Evolutionary conservation across 257 asterid species (phyloP), one percentile per base, ranked within the genome.

Genomic region (Penstemon barbatus): DNA sequence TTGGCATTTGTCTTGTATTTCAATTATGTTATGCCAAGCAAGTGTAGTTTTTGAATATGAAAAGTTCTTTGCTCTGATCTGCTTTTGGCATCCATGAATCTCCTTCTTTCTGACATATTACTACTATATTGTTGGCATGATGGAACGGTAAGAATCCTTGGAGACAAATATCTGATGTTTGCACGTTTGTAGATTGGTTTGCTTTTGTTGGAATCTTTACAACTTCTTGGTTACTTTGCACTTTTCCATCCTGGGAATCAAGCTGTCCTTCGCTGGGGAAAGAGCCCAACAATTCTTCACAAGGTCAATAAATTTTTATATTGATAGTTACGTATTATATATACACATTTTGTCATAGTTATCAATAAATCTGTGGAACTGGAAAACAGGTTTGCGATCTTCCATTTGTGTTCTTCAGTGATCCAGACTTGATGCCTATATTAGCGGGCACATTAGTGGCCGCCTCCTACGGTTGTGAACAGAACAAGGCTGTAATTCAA

Each of bases 211-310:
- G 99, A 93, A 79, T 84, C 96, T 57, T 59, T 87, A 78, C 85
- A 90, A 7, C 92, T 93, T 69, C 97, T 93, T 60, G 96, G 99
- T 74, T 90, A 88, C 79, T 93, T 93, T 64, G 81, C 99, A 10
- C 71, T 90, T 66, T 90, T 93, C 80, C 99, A 93, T 69, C 81
- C 81, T 2, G 95, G 85, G 79, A 93, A 93, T 69, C 99, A 93
- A 83, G 97, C 95, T 38, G 99, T 93, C 44, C 96, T 93, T 66
- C 96, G 92, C 57, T 93, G 99, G 99, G 99, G 99, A 79, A 93
- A 93, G 88, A 86, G 96, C 79, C 99, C 97, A 54, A 88, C 99
- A 44, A 93, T 93, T 81, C 99, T 93, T 75, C 99, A 93, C 82
- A 93, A 93, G 95, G 99, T 90, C 64, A 66, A 75, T 69, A 13